phyloP scores from a whole-genome alignment of 2,329 filamentous ascomycete genomes.

The Trichoderma lentiforme region DNA sequence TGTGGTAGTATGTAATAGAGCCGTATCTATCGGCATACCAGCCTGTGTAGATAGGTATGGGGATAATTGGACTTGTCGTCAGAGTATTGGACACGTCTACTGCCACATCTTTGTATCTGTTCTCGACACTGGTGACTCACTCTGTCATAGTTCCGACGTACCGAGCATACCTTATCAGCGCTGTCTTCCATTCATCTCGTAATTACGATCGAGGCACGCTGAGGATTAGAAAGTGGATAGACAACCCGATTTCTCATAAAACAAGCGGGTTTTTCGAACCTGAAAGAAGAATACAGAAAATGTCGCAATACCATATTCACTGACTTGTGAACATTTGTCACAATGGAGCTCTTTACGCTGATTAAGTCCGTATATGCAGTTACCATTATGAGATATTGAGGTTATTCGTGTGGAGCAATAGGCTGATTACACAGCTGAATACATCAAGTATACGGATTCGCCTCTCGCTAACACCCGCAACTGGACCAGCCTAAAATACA shows the following conservation, averaged over 20 bases:
- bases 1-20: too few relatives aligned
- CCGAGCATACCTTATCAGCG: not conserved
- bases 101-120: not conserved
- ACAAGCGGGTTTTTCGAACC: not conserved
- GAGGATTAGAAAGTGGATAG: not conserved
- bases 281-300: not conserved
- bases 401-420: not conserved
- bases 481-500: not conserved
- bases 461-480: not conserved
- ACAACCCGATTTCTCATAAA: not conserved
- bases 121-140: not conserved
- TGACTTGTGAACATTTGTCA: not conserved
- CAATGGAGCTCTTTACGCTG: not conserved
- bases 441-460: not conserved
- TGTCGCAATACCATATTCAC: not conserved
- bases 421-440: not conserved
- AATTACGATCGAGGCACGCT: not conserved
- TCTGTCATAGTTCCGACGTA: not conserved
- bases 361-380: not conserved
- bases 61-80: too few relatives aligned
- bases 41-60: too few relatives aligned
- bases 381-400: not conserved
- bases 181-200: not conserved
- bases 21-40: too few relatives aligned
- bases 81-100: too few relatives aligned